These are phyloP conservation scores for Leucocoprinus sp. DNA, from an alignment of 768 basidiomycete species.

Conservation along the genomic window DNA sequence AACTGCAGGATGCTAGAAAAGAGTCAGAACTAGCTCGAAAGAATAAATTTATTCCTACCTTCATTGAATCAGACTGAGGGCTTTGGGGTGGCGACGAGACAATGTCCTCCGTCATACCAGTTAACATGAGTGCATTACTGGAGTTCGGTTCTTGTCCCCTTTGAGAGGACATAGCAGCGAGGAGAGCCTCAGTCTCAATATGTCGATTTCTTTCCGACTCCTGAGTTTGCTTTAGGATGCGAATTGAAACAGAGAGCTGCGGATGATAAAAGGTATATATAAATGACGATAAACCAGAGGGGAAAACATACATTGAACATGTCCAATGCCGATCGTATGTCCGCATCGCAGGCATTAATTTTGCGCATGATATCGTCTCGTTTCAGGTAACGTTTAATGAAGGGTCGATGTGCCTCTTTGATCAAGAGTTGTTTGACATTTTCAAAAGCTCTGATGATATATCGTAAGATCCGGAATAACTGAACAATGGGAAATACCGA, in stretches of 20 bases:
- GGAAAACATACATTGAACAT: constrained; percentile 38
- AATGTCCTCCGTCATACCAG: constrained; percentile 2
- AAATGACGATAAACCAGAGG: too few species aligned
- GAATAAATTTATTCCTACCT: constrained; percentile 1
- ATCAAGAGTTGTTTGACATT: constrained; percentile 6
- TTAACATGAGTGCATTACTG: constrained; percentile 12
- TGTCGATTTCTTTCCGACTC: constrained; percentile 24
- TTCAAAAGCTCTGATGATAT: constrained; percentile 7
- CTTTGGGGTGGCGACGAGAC: neutral
- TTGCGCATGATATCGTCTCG: constrained; percentile 52
- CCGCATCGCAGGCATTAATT: constrained; percentile 16
- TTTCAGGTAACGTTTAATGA: constrained; percentile 71
- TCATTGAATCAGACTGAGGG: neutral
- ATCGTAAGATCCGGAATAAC: neutral
- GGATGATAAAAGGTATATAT: constrained; percentile 16
- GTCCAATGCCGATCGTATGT: constrained; percentile 26
- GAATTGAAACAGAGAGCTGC: constrained; percentile 18
- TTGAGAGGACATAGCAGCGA: constrained; percentile 18
- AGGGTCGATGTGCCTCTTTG: constrained; percentile 55
- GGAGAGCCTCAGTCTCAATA: constrained; percentile 27
- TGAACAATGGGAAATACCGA: constrained; percentile 16
- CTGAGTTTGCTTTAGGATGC: constrained; percentile 40
- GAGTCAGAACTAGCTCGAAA: neutral
- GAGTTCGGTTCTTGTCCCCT: neutral
- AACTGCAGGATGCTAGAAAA: neutral